Percentiles rank a stretch among this genome's conserved stretches.
Conservation (phyloP, 1,284 basidiomycete genomes). For the Porphyrellus sp. region DNA sequence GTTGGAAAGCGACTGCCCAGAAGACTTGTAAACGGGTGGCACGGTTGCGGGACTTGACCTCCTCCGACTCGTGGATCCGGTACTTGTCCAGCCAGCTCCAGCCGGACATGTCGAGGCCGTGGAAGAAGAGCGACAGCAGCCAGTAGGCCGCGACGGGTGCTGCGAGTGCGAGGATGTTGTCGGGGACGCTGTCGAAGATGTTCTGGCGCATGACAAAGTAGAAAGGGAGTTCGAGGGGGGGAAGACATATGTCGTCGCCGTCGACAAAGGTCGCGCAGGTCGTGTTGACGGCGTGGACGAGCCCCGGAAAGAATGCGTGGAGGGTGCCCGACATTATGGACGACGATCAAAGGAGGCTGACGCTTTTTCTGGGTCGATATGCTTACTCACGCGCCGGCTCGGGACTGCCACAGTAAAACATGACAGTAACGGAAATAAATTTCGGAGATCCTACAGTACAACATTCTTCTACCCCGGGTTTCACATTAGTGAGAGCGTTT, state of each 20-base stretch:
- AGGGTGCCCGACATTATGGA: slow-evolving; percentile 16
- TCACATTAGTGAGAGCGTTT: slow-evolving; percentile 34
- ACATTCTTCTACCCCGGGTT: slow-evolving; percentile 35
- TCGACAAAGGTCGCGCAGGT: slow-evolving; percentile 29
- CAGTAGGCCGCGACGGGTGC: slow-evolving; percentile 89
- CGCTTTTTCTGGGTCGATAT: not conserved
- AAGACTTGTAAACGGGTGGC: slow-evolving; percentile 73
- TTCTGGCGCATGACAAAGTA: slow-evolving; percentile 57
- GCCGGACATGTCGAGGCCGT: slow-evolving; percentile 71
- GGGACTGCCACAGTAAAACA: slow-evolving; percentile 17
- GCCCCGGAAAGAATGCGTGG: slow-evolving; percentile 9
- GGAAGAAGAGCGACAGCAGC: slow-evolving; percentile 78
- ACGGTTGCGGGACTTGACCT: slow-evolving; percentile 76
- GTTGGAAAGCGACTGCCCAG: slow-evolving; percentile 80
- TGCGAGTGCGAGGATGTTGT: slow-evolving; percentile 71
- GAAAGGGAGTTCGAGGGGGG: slow-evolving; percentile 45
- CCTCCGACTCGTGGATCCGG: slow-evolving; percentile 85
- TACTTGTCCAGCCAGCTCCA: slow-evolving; percentile 82
- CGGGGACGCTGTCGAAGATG: slow-evolving; percentile 63
- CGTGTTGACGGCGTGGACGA: slow-evolving; percentile 15
- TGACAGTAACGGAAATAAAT: slow-evolving; percentile 10
- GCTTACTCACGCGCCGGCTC: slow-evolving; percentile 4
- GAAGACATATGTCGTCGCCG: slow-evolving; percentile 28
- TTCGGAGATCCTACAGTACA: slow-evolving; percentile 32
- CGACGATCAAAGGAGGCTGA: not conserved